Conservation (phyloP, 176 grass and related monocot genomes). For the Cenchrus americanus region DNA sequence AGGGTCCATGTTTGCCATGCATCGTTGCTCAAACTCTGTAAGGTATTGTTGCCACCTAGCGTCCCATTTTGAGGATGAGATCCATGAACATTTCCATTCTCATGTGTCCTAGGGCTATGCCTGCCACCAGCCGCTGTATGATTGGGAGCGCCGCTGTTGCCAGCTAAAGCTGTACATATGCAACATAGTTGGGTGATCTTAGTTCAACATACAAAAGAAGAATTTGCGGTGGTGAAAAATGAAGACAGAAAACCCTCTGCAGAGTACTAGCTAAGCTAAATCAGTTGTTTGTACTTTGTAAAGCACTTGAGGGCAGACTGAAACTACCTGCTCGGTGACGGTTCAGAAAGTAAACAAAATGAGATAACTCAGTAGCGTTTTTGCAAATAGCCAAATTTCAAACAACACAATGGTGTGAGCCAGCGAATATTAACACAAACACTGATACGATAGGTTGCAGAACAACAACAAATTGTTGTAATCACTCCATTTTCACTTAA, state of each 20-base stretch:
- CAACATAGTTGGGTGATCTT: slow-evolving; percentile 9
- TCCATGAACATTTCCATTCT: slow-evolving; percentile 33
- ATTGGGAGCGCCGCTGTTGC: slow-evolving; percentile 2
- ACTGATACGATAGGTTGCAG: background rate
- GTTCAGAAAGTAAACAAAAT: background rate
- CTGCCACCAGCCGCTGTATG: background rate
- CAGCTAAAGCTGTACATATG: slow-evolving; percentile 42
- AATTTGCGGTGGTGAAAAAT: background rate
- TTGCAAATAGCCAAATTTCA: background rate
- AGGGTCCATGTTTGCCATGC: slow-evolving; percentile 64
- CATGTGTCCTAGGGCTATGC: slow-evolving; percentile 25
- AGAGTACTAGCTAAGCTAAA: background rate
- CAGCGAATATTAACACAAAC: background rate
- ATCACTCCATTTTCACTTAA: background rate
- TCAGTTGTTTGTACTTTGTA: slow-evolving; percentile 3
- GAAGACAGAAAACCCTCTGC: background rate
- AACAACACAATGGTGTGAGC: background rate
- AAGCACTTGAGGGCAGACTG: background rate
- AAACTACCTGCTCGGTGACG: background rate
- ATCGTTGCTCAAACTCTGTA: slow-evolving; percentile 41
- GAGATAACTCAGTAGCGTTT: background rate
- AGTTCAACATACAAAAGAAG: slow-evolving; percentile 33
- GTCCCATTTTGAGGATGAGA: slow-evolving; percentile 56
- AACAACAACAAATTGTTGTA: background rate
- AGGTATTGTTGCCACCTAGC: slow-evolving; percentile 37